Conservation (phyloP, 1,139 yeast genomes). For the Taphrina populina region DNA sequence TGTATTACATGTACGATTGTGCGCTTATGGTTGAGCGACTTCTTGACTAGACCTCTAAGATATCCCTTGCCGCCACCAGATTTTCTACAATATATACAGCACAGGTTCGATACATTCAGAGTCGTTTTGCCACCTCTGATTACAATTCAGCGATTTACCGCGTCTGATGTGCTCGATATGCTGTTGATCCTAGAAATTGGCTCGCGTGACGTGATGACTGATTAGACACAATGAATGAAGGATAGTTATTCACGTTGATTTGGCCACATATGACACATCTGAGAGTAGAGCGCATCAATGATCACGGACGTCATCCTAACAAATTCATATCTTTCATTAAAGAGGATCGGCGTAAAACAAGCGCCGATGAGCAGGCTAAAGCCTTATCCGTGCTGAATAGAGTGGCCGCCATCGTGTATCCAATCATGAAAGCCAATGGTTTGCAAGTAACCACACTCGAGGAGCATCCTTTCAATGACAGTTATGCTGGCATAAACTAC, state of each 20-base stretch:
- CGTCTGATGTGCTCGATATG: background rate
- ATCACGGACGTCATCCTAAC: constrained; percentile 32
- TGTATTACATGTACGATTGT: no score
- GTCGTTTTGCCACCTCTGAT: no score
- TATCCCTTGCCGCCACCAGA: no score
- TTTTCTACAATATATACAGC: no score
- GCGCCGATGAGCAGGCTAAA: constrained; percentile 32
- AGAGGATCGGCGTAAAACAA: constrained; percentile 37
- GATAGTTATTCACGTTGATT: no score
- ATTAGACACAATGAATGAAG: no score
- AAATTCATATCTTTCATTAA: constrained; percentile 37
- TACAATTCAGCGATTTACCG: background rate
- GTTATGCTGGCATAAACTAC: constrained; percentile 40
- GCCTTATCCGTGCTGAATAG: constrained; percentile 35
- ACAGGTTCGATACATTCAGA: no score
- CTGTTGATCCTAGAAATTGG: background rate
- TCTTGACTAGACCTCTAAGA: no score
- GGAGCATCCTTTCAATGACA: constrained; percentile 37
- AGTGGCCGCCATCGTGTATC: constrained; percentile 40
- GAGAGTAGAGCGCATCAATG: constrained; percentile 53
- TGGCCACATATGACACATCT: constrained; percentile 41
- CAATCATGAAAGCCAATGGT: constrained; percentile 39
- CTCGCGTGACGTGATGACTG: background rate
- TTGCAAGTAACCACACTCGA: constrained; percentile 39
- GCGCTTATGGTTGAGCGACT: no score